Evolutionary conservation across 2,329 filamentous ascomycete species (phyloP).

Genomic region (Talaromyces sp.): DNA sequence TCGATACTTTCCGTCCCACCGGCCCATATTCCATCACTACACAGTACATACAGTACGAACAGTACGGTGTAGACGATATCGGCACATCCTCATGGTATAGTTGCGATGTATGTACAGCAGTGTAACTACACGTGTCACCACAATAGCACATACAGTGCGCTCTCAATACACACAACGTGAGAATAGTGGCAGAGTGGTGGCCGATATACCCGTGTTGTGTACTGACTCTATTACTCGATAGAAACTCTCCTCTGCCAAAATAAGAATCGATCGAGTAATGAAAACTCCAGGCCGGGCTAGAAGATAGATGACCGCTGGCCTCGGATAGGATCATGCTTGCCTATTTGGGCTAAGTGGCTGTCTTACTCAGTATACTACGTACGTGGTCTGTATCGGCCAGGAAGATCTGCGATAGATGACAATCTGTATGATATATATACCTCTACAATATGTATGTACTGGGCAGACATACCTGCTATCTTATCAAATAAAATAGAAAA

Average conservation of each 20-base stretch:
- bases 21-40: background rate
- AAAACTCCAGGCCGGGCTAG: background rate
- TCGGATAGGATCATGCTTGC: slow-evolving; percentile 17
- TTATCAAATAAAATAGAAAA: background rate
- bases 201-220: background rate
- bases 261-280: slow-evolving; percentile 14
- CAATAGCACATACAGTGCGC: background rate
- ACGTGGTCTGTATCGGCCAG: background rate
- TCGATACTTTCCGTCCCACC: slow-evolving; percentile 5
- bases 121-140: background rate
- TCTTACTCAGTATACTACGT: background rate
- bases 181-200: background rate
- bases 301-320: background rate
- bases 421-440: too few species aligned
- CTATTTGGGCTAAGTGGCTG: slow-evolving; percentile 9
- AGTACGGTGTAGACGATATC: background rate
- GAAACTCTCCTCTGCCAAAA: background rate
- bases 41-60: background rate
- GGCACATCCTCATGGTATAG: background rate
- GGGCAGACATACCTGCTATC: background rate
- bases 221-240: slow-evolving; percentile 7
- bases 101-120: background rate
- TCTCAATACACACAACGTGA: background rate
- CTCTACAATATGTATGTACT: background rate
- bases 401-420: background rate